Percentiles rank a stretch among this genome's conserved stretches.
Evolutionary conservation across 129 eudicot genomes (phyloP).

Genomic region (Gnaphalium uliginosum): DNA sequence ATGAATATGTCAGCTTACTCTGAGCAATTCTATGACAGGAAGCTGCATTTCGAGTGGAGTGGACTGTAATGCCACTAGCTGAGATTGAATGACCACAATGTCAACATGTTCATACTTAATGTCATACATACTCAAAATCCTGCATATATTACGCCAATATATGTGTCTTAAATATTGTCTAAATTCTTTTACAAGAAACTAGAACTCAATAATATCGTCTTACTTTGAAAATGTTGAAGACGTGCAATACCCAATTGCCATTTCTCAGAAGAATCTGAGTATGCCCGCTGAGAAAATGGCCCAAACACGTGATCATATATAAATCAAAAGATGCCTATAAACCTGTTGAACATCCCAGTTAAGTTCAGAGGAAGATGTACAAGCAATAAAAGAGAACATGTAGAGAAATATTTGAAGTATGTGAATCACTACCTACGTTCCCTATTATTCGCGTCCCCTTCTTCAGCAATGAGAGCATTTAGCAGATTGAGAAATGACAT

Average conservation of each 20-base stretch:
- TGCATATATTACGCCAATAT: too few species aligned
- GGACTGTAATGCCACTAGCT: slow-evolving; percentile 58
- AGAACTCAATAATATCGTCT: too few species aligned
- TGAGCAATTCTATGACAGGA: slow-evolving; percentile 78
- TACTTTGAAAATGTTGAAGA: too few species aligned
- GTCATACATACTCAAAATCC: slow-evolving; percentile 53
- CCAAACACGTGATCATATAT: not conserved
- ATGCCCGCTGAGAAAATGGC: too few species aligned
- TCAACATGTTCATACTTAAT: slow-evolving; percentile 74
- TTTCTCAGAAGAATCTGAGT: too few species aligned
- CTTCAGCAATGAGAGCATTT: too few species aligned
- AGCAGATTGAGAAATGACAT: too few species aligned
- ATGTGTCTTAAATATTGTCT: too few species aligned
- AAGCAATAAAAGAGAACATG: not conserved
- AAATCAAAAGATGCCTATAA: slow-evolving; percentile 51
- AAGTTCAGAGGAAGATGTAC: not conserved
- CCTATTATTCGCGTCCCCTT: too few species aligned
- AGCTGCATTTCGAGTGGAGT: slow-evolving; percentile 73
- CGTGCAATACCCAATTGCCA: too few species aligned
- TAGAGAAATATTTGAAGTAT: not conserved
- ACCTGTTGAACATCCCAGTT: slow-evolving; percentile 46
- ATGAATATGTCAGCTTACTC: slow-evolving; percentile 40
- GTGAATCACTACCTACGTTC: too few species aligned
- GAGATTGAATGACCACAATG: slow-evolving; percentile 50
- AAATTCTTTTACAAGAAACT: too few species aligned